These are phyloP conservation scores for Pneumocystis jirovecii DNA, from an alignment of 1,139 yeast species.

Conservation along the genomic window DNA sequence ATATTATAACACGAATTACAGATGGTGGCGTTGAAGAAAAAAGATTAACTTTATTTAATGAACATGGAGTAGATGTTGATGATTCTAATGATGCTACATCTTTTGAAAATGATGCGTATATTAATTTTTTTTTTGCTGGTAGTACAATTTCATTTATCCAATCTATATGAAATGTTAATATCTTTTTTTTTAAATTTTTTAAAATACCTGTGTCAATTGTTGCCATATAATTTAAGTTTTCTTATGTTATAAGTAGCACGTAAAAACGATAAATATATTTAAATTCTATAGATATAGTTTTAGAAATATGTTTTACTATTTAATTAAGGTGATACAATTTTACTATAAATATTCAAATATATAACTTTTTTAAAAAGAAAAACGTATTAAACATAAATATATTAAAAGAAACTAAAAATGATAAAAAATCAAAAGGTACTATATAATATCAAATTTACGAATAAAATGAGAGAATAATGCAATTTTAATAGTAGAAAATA, in stretches of 20 bases:
- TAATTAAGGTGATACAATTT: too few relatives aligned
- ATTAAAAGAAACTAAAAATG: too few relatives aligned
- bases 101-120: neutral
- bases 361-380: too few relatives aligned
- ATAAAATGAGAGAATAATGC: too few relatives aligned
- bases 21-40: neutral
- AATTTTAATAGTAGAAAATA: too few relatives aligned
- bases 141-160: neutral
- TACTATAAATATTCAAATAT: too few relatives aligned
- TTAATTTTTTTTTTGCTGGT: neutral
- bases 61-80: neutral
- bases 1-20: neutral
- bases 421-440: too few relatives aligned
- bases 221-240: neutral
- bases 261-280: neutral
- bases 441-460: too few relatives aligned
- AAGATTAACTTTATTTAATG: neutral
- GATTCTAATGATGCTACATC: neutral
- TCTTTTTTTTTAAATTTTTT: neutral
- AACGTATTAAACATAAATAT: too few relatives aligned
- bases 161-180: neutral
- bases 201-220: neutral
- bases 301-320: neutral
- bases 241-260: neutral
- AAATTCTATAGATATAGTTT: neutral